Conservation (phyloP, 2,329 filamentous ascomycete species). For the Apiospora aurea region DNA sequence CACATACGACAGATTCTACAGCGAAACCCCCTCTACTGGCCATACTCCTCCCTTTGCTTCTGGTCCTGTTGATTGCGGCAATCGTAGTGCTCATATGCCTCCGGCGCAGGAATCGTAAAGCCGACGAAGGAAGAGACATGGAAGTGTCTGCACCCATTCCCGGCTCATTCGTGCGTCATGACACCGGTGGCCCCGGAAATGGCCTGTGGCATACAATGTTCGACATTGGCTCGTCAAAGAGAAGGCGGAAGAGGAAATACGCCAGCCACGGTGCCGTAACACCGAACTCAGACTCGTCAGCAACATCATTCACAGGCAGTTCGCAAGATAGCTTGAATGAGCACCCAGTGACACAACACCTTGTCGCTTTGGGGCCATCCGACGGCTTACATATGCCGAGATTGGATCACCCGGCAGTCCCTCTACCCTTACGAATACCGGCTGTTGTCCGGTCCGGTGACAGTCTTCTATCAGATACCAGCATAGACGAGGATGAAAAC, state of each 20-base stretch:
- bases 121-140: conserved; percentile 25
- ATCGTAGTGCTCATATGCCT: conserved; percentile 35
- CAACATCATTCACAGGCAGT: neutral
- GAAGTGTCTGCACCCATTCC: conserved; percentile 41
- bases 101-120: conserved; percentile 35
- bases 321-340: neutral
- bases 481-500: conserved; percentile 35
- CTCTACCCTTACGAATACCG: neutral
- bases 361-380: neutral
- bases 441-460: conserved; percentile 31
- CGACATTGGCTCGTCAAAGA: conserved; percentile 30
- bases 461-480: conserved; percentile 41
- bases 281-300: neutral
- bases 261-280: conserved; percentile 18
- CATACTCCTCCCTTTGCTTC: conserved; percentile 38
- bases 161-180: conserved; percentile 38
- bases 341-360: neutral
- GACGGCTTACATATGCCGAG: neutral
- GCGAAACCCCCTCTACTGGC: conserved; percentile 28
- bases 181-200: conserved; percentile 28
- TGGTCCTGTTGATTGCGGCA: conserved; percentile 32
- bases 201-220: conserved; percentile 31
- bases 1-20: neutral
- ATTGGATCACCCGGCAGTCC: neutral
- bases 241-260: neutral